Base-by-base conservation (phyloP, 768 basidiomycete species). In the Lactarius hatsudake region DNA sequence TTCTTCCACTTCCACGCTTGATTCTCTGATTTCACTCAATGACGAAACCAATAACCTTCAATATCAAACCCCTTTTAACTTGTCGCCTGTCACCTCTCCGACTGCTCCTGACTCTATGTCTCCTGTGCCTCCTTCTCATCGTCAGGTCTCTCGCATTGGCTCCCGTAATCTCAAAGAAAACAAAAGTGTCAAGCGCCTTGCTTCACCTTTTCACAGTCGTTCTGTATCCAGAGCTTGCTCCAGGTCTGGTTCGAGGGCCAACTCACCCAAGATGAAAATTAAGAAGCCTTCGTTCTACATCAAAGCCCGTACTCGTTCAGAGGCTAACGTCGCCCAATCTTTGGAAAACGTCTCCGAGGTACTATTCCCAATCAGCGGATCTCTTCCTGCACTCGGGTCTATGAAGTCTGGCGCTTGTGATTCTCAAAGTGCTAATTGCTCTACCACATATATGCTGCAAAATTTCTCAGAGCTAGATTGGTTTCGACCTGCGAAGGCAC, bases 191-290 rank as follows among this genome's bases (percentile, higher is more conserved):
- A 48, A 48, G 26, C 32, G 56, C 23, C 78, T 83, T 28, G 80
- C 77, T 13, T 84, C 82, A 30, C 83, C 84, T 1, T 85, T 83
- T 70, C 76, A 72, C 59, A 82, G 82, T 54, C 78, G 79, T 53
- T 81, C 83, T 20, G 73, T 72, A 42, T 84, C 84, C 61, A 73
- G 76, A 53, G 64, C 74, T 34, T 64, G 78, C 28, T 81, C 81
- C 59, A 79, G 81, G 7, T 76, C 75, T 26, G 63, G 63, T 36
- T 30, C 56, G 23, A 57, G 64, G 13, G 64, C 73, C 64, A 72
- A 69, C 45, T 56, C 74, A 51, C 61, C 61, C 15, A 69, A 70
- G 64, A 61, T 75, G 64, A 69, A 69, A 55, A 51, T 28, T 26
- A 64, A 59, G 53, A 69, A 63, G 34, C 65, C 69, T 15, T 65